Evolutionary conservation across 345 rosid genomes (phyloP).

Genomic region (Hibiscus syriacus): DNA sequence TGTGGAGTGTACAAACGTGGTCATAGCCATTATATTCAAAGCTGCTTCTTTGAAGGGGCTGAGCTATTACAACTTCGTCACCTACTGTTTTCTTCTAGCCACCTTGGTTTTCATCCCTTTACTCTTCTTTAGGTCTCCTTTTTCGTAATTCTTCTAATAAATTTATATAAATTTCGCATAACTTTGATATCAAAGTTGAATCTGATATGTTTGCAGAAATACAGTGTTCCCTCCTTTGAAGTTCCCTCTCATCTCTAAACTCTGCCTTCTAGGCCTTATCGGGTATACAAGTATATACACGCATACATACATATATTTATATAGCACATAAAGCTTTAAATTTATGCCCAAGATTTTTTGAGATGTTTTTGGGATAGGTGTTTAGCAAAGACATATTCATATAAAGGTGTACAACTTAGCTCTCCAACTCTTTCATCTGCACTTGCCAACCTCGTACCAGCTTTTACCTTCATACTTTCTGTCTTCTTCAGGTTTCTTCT

Average conservation of each 20-base stretch:
- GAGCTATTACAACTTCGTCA: constrained; percentile 25
- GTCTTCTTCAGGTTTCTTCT: neutral
- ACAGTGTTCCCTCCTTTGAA: neutral
- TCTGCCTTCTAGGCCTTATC: neutral
- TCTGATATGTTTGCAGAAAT: neutral
- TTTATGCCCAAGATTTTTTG: neutral
- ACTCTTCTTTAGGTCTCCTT: constrained; percentile 14
- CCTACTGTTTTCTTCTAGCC: constrained; percentile 19
- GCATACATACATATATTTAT: neutral
- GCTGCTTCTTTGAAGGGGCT: constrained; percentile 31
- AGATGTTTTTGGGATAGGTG: neutral
- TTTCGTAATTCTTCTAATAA: too few relatives aligned
- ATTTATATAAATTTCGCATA: neutral
- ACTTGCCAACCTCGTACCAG: neutral
- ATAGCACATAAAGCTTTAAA: neutral
- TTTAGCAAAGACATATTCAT: neutral
- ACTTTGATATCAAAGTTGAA: neutral
- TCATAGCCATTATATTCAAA: constrained; percentile 23
- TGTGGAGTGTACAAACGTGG: constrained; percentile 20
- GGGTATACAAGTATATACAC: neutral
- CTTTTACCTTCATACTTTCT: neutral
- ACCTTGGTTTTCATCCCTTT: constrained; percentile 19
- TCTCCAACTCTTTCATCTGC: neutral
- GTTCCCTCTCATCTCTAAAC: neutral
- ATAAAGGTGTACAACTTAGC: neutral